Conservation (phyloP, 2,329 filamentous ascomycete genomes). For the Leptographium procerum region DNA sequence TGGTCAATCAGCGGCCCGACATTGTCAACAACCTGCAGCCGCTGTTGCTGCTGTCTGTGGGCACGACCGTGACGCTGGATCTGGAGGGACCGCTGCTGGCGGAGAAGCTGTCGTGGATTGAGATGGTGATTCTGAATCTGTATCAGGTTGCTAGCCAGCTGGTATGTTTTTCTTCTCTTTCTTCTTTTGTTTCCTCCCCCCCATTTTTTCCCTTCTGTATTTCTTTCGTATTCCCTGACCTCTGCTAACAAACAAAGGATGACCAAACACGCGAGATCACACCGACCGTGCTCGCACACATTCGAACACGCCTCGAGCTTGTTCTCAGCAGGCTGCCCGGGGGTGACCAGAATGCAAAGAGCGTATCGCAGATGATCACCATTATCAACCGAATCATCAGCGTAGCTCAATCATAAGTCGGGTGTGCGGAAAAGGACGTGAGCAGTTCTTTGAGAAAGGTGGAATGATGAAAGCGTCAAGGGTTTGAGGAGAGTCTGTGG, state of each 20-base stretch:
- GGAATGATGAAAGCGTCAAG: too few species aligned
- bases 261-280: constrained; percentile 43
- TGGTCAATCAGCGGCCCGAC: constrained; percentile 37
- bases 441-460: background rate
- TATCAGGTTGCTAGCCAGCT: constrained; percentile 33
- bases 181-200: background rate
- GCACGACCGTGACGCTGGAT: constrained; percentile 50
- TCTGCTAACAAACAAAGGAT: constrained; percentile 27
- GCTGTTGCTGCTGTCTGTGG: constrained; percentile 52
- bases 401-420: background rate
- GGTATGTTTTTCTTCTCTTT: constrained; percentile 28
- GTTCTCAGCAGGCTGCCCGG: constrained; percentile 38
- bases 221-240: too few species aligned
- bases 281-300: constrained; percentile 44
- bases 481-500: too few species aligned
- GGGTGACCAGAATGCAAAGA: constrained; percentile 35
- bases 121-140: constrained; percentile 46
- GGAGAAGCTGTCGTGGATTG: constrained; percentile 49
- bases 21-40: constrained; percentile 47
- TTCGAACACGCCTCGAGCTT: constrained; percentile 40
- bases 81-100: constrained; percentile 41
- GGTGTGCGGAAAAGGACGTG: background rate
- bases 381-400: constrained; percentile 22
- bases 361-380: constrained; percentile 31
- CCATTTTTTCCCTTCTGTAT: too few species aligned